A percentile compares a stretch with the other conserved stretches of the same genome.
phyloP scores from a whole-genome alignment of 352 stramenopile species.

The Phytopythium vexans region DNA sequence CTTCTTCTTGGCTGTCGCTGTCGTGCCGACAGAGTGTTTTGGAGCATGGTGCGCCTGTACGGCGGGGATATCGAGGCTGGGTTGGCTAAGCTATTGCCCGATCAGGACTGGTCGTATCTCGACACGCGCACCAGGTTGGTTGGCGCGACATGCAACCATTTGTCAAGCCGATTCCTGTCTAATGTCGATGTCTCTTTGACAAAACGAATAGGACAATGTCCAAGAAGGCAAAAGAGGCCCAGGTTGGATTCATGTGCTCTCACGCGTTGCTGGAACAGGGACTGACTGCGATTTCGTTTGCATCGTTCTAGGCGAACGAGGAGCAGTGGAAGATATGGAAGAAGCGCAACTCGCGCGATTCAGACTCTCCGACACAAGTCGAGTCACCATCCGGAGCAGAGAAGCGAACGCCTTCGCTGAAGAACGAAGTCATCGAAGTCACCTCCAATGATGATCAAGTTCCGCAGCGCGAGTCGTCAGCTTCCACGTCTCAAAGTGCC shows the following conservation, averaged over 20 bases:
- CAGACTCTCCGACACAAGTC: not conserved
- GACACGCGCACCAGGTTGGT: constrained; percentile 62
- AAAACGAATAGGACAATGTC: constrained; percentile 41
- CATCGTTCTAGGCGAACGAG: constrained; percentile 49
- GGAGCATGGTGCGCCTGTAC: constrained; percentile 78
- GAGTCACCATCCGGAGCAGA: not conserved
- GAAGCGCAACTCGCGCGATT: constrained; percentile 10
- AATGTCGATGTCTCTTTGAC: not conserved
- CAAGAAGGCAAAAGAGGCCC: constrained; percentile 74
- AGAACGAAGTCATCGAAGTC: constrained; percentile 4
- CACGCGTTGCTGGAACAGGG: not conserved
- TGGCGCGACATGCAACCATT: not conserved
- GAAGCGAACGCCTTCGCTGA: not conserved
- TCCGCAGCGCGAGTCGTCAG: not conserved
- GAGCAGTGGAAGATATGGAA: constrained; percentile 72
- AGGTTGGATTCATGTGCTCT: constrained; percentile 23
- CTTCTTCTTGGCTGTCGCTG: not conserved
- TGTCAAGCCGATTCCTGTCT: not conserved
- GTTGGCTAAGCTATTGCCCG: constrained; percentile 60
- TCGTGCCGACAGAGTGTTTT: constrained; percentile 65
- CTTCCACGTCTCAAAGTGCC: not conserved
- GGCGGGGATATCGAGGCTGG: constrained; percentile 65
- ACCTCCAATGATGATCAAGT: not conserved
- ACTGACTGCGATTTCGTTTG: not conserved
- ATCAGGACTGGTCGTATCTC: constrained; percentile 85